phyloP scores from a whole-genome alignment of 1,139 yeast species.

The Pichia sp. region DNA sequence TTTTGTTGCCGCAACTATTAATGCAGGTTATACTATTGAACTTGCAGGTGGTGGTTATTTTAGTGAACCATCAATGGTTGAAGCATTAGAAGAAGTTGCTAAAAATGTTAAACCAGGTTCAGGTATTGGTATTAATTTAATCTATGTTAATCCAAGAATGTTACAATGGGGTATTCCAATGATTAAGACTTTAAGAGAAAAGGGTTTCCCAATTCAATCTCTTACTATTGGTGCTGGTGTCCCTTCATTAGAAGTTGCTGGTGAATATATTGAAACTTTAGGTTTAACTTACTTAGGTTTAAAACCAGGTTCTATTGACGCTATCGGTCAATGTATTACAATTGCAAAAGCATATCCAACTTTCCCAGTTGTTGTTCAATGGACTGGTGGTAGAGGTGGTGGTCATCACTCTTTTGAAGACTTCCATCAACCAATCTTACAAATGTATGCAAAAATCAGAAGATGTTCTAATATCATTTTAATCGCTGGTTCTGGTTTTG shows the following conservation, averaged over 20 bases:
- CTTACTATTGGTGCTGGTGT: slow-evolving; percentile 99
- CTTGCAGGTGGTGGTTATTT: slow-evolving; percentile 99
- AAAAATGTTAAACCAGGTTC: slow-evolving; percentile 68
- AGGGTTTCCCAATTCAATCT: slow-evolving; percentile 94
- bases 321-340: slow-evolving; percentile 76
- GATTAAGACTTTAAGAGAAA: slow-evolving; percentile 79
- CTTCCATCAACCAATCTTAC: slow-evolving; percentile 95
- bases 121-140: slow-evolving; percentile 85
- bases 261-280: slow-evolving; percentile 88
- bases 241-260: slow-evolving; percentile 94
- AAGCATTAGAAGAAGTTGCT: slow-evolving; percentile 69
- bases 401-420: slow-evolving; percentile 99
- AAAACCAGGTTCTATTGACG: slow-evolving; percentile 96
- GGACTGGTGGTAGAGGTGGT: slow-evolving; percentile 99
- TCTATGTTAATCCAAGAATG: slow-evolving; percentile 96
- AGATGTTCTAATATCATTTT: slow-evolving; percentile 82
- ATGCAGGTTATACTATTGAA: slow-evolving; percentile 96
- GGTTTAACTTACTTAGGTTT: slow-evolving; percentile 92
- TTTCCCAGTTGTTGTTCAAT: slow-evolving; percentile 95
- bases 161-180: slow-evolving; percentile 98
- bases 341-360: slow-evolving; percentile 94
- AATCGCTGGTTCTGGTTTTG: slow-evolving; percentile 98
- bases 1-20: slow-evolving; percentile 86
- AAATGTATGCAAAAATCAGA: slow-evolving; percentile 93
- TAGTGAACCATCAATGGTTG: slow-evolving; percentile 59